Percentiles rank a stretch among this genome's conserved stretches.
Conservation (phyloP, 2,329 filamentous ascomycete species). For the Parasarocladium wereldwijsianum region DNA sequence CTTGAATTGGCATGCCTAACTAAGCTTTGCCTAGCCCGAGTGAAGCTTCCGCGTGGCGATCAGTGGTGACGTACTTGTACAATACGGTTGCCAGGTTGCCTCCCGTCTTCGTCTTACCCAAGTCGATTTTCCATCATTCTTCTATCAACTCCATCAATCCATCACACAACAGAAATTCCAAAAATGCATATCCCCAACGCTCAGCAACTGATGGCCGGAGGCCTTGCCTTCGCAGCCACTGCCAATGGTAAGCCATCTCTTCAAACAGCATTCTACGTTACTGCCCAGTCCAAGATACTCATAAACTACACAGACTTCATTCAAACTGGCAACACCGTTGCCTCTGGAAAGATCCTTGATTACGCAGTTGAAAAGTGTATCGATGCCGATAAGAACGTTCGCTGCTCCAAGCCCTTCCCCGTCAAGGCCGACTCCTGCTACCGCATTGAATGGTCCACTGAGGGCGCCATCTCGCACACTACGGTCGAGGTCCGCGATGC, state of each 20-base stretch:
- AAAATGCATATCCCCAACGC: conserved; percentile 9
- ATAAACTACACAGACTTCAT: conserved; percentile 1
- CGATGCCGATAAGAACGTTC: conserved; percentile 21
- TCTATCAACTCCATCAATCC: not conserved
- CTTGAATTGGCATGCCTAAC: too few relatives aligned
- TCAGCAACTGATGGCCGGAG: conserved; percentile 8
- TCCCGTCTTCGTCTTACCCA: too few relatives aligned
- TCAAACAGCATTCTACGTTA: not conserved
- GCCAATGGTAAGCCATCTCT: conserved; percentile 4
- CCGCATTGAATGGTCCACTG: conserved; percentile 23
- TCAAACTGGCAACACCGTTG: conserved; percentile 9
- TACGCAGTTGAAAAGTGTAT: conserved; percentile 25
- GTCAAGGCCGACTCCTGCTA: conserved; percentile 24
- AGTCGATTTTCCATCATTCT: too few relatives aligned
- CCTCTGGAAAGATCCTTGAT: conserved; percentile 23
- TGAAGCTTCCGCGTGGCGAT: too few relatives aligned
- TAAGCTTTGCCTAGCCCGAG: too few relatives aligned
- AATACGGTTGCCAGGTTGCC: too few relatives aligned
- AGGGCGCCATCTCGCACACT: conserved; percentile 22
- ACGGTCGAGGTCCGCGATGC: conserved; percentile 21
- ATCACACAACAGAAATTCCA: not conserved
- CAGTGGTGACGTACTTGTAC: too few relatives aligned
- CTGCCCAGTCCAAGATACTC: not conserved
- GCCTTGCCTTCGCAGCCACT: conserved; percentile 8
- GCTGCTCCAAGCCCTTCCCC: conserved; percentile 24